Base-by-base conservation (phyloP, 2,329 filamentous ascomycete genomes). In the Paraconiothyrium brasiliense region DNA sequence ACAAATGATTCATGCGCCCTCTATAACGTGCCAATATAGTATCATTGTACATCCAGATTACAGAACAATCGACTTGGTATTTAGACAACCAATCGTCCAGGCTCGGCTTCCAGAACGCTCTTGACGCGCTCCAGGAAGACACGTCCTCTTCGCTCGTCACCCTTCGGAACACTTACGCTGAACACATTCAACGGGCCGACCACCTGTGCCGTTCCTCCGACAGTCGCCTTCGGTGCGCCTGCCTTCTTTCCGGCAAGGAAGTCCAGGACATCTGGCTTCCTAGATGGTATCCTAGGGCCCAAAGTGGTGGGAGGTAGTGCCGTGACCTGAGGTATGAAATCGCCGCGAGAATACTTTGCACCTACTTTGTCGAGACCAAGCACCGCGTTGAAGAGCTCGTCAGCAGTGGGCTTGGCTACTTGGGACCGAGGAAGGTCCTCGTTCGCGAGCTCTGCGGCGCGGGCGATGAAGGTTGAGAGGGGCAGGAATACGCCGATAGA, bases 311-410 rank as follows among this genome's bases (percentile, higher is more conserved):
- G 55, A 13, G 77, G 67, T 2, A 85, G 72, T 7, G 84, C 68
- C 52, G 84, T 85, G 69, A 97, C 87, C 73, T 93, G 88, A 1
- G 94, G 93, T 10, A 86, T 87, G 76, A 86, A 97, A 85, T 82
- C 84, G 66, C 82, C 93, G 81, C 77, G 87, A 77, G 75, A 84
- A 32, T 78, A 79, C 35, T 78, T 78, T 50, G 65, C 71, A 11
- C 64, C 60, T 60, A 86, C 83, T 60, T 83, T 81, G 68, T 86
- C 80, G 22, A 93, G 82, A 10, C 94, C 94, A 8, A 99, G 86
- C 14, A 98, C 85, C 71, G 94, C 89, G 76, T 97, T 89, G 81
- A 98, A 98, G 13, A 99, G 87, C 76, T 97, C 93, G 74, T 93
- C 87, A 39, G 90, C 83, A 0, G 91, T 89, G 14, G 90, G 90